phyloP scores from a whole-genome alignment of 306 rosid species.

The Carpinus fangiana region DNA sequence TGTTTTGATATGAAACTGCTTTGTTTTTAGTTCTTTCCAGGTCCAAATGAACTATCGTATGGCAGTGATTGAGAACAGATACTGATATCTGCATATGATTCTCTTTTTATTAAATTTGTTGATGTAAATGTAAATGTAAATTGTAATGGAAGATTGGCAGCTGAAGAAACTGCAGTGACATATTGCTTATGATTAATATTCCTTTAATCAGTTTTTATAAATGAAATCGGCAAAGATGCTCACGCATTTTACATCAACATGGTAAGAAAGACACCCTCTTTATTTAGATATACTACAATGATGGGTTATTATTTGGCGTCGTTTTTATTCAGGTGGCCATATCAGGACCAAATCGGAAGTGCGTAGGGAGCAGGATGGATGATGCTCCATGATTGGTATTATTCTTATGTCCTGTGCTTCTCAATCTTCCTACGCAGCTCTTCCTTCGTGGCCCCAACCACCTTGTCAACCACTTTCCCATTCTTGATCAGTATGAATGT shows the following conservation, averaged over 20 bases:
- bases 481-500: slow-evolving; percentile 64
- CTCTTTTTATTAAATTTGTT: too few relatives aligned
- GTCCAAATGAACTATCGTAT: too few relatives aligned
- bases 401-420: slow-evolving; percentile 42
- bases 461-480: slow-evolving; percentile 56
- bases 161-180: too few relatives aligned
- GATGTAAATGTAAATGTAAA: too few relatives aligned
- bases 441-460: slow-evolving; percentile 64
- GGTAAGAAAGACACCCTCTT: neutral
- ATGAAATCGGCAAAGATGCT: too few relatives aligned
- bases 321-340: too few relatives aligned
- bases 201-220: too few relatives aligned
- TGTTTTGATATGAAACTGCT: neutral
- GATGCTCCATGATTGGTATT: neutral
- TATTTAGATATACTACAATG: neutral
- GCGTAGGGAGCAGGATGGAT: neutral
- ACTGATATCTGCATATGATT: neutral
- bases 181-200: too few relatives aligned
- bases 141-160: too few relatives aligned
- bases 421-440: slow-evolving; percentile 66
- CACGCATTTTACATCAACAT: too few relatives aligned
- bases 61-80: neutral
- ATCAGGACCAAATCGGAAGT: too few relatives aligned
- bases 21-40: neutral
- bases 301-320: neutral